phyloP scores from a whole-genome alignment of 2,329 filamentous ascomycete species.

The Pleoardoris graminearum region DNA sequence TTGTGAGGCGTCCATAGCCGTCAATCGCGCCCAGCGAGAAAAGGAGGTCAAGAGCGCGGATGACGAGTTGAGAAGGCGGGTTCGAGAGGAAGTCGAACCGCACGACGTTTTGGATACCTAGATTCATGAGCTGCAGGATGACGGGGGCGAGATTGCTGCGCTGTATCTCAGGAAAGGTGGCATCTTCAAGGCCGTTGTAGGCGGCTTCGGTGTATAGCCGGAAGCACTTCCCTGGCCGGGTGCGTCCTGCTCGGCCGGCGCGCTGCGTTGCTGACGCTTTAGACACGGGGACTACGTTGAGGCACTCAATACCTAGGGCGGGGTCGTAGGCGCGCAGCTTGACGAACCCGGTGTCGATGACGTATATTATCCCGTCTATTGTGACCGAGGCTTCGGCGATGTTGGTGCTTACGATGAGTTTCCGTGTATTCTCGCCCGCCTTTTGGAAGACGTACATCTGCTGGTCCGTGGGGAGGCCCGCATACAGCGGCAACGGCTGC shows the following conservation, averaged over 20 bases:
- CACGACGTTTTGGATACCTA: constrained; percentile 92
- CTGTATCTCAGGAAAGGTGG: constrained; percentile 87
- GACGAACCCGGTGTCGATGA: constrained; percentile 88
- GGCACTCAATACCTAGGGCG: constrained; percentile 79
- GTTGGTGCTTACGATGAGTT: constrained; percentile 92
- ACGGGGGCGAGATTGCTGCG: constrained; percentile 87
- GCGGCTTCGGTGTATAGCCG: constrained; percentile 82
- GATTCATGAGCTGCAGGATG: constrained; percentile 87
- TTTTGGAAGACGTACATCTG: constrained; percentile 95
- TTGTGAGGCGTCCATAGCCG: constrained; percentile 85
- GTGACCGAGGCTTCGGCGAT: constrained; percentile 97
- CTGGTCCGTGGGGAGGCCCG: constrained; percentile 84
- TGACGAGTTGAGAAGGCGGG: constrained; percentile 81
- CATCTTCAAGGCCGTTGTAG: constrained; percentile 67
- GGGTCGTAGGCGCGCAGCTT: constrained; percentile 88
- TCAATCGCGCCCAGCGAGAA: constrained; percentile 87
- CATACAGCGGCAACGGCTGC: constrained; percentile 79
- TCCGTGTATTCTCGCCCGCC: constrained; percentile 77
- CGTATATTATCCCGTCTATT: constrained; percentile 86
- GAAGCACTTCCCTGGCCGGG: constrained; percentile 90
- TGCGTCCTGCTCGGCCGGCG: constrained; percentile 86
- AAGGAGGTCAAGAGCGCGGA: constrained; percentile 83
- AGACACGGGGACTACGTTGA: constrained; percentile 80
- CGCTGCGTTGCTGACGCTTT: constrained; percentile 92
- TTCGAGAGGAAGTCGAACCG: constrained; percentile 87